phyloP scores from a whole-genome alignment of 2,329 filamentous ascomycete genomes.

The Dothistroma pini region DNA sequence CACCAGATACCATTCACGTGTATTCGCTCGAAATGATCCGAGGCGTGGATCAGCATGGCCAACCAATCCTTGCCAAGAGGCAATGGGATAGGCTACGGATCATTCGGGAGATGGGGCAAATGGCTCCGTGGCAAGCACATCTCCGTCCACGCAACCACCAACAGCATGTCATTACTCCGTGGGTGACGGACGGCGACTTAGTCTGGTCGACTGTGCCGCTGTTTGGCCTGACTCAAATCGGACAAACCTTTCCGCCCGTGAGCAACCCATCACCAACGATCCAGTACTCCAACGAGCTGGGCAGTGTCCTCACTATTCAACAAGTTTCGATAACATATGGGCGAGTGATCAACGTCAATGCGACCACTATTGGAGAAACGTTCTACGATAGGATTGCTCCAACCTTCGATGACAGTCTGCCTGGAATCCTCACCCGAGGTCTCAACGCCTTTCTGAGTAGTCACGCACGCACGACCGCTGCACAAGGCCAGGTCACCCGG shows the following conservation, averaged over 20 bases:
- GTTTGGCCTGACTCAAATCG: neutral
- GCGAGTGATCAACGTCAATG: neutral
- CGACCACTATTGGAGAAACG: neutral
- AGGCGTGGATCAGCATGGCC: neutral
- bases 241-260: neutral
- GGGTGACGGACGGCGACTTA: slow-evolving; percentile 16
- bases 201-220: slow-evolving; percentile 16
- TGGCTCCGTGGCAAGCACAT: neutral
- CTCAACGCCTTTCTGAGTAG: slow-evolving; percentile 16
- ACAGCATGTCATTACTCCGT: too few relatives aligned
- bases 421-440: slow-evolving; percentile 11
- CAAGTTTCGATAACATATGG: neutral
- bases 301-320: neutral
- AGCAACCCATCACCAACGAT: neutral
- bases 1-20: slow-evolving; percentile 5
- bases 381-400: neutral
- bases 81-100: neutral
- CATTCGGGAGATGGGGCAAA: too few relatives aligned
- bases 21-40: slow-evolving; percentile 7
- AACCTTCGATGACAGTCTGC: neutral
- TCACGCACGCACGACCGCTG: neutral
- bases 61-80: neutral
- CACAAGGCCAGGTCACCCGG: neutral
- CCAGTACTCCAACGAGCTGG: slow-evolving; percentile 8
- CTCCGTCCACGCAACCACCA: neutral